Evolutionary conservation across 192 early-diverging fungal genomes (phyloP).

Genomic region (Rhizophagus sp.): DNA sequence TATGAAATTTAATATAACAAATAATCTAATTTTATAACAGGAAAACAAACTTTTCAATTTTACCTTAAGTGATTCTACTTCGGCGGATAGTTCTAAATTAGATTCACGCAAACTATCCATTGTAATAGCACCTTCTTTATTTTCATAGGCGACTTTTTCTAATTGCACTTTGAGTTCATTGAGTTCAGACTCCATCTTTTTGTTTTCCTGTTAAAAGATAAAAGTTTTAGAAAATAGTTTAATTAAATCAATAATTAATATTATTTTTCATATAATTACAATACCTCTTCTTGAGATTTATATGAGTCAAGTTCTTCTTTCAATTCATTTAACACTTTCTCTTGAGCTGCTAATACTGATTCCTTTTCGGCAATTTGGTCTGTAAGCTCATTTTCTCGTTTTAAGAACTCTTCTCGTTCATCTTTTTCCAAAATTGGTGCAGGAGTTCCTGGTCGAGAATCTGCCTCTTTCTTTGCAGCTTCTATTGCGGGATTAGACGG

Average conservation of each 20-base stretch:
- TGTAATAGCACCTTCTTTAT: conserved; percentile 87
- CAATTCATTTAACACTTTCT: conserved; percentile 60
- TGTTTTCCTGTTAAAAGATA: conserved; percentile 59
- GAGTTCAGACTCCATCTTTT: conserved; percentile 67
- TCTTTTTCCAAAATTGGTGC: conserved; percentile 77
- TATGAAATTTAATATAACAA: neutral
- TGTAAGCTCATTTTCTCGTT: conserved; percentile 93
- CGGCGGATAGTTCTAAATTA: conserved; percentile 72
- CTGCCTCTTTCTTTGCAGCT: conserved; percentile 22
- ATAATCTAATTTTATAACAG: neutral
- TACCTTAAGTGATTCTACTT: conserved; percentile 65
- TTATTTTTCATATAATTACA: neutral
- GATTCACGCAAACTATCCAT: conserved; percentile 87
- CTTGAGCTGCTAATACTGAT: conserved; percentile 65
- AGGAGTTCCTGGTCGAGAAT: conserved; percentile 73
- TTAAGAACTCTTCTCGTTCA: conserved; percentile 93
- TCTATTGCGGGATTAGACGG: conserved; percentile 37
- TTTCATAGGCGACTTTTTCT: conserved; percentile 85
- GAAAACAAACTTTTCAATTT: neutral
- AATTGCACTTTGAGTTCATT: conserved; percentile 80
- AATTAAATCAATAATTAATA: no score
- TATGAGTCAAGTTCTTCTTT: conserved; percentile 73
- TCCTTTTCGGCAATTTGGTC: conserved; percentile 95
- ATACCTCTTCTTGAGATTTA: conserved; percentile 60
- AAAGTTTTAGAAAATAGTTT: neutral